Base-by-base conservation (phyloP, 257 asterid genomes). In the Przewalskia tangutica region DNA sequence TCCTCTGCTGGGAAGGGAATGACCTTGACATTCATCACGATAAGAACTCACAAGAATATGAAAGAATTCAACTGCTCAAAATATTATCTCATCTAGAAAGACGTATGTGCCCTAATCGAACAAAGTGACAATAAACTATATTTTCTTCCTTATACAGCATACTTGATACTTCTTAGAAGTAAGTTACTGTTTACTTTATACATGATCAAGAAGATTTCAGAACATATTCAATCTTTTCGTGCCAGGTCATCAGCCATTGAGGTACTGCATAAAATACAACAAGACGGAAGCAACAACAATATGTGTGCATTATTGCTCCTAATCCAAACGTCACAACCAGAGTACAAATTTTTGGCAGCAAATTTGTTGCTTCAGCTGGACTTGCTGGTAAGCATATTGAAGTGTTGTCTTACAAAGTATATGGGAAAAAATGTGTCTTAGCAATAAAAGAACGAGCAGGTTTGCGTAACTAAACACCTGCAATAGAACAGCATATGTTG, bases 361-460 rank as follows among this genome's bases (percentile, higher is more conserved):
- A 91, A 91, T 83, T 85, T 93, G 89, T 84, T 93, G 44, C 94
- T 95, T 77, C 99, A 95, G 80, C 84, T 92, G 81, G 93, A 92
- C 85, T 89, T 85, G 79, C 91, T 92, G 84, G 99, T 95, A 85
- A 86, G 91, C 85, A 48, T 77, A 54, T 77, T 48, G 20, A 73
- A 46, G 59, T 12, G 79, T 6, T 46, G 38, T 3, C 60, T 73
- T 20, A 46, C 13, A 8, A 48, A 13, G 42, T 32, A 48, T 20
- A 18, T 12, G 20, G 44, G 14, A 73, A 73, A 6, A 16, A 46
- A 20, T 44, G 63, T 16, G 23, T 70, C 63, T 46, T 1, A 6
- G 8, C 20, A 4, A 51, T 66, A n/a, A 48, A 34, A 40, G 77
- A 50, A 23, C 12, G 13, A 23, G 27, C 62, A 50, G 79, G 46